Evolutionary conservation across 805 yeast species (phyloP).

Genomic region (Ogataea philodendri): DNA sequence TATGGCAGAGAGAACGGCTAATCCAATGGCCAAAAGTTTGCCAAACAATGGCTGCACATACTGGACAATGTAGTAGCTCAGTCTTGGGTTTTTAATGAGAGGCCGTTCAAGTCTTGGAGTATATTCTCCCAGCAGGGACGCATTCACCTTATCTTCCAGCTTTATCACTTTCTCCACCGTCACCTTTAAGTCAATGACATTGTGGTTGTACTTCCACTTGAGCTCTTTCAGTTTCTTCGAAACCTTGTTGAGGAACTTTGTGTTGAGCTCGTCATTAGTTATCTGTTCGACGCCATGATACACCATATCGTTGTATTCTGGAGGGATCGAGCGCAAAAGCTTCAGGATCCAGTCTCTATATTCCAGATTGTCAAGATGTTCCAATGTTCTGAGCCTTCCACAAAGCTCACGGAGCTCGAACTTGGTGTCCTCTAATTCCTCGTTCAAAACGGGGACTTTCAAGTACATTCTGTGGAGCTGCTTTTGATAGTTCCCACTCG

Average conservation of each 20-base stretch:
- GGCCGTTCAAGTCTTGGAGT: constrained; percentile 28
- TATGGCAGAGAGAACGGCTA: constrained; percentile 47
- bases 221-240: constrained; percentile 52
- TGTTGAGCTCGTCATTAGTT: constrained; percentile 36
- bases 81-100: constrained; percentile 37
- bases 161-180: constrained; percentile 47
- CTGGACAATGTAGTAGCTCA: constrained; percentile 41
- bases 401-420: constrained; percentile 62
- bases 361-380: constrained; percentile 44
- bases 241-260: constrained; percentile 47
- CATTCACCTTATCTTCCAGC: constrained; percentile 57
- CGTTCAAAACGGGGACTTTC: constrained; percentile 56
- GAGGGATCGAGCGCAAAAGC: constrained; percentile 46
- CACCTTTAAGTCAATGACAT: constrained; percentile 54
- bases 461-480: constrained; percentile 40
- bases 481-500: constrained; percentile 29
- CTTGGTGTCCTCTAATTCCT: constrained; percentile 60
- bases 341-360: constrained; percentile 66
- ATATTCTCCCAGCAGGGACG: constrained; percentile 35
- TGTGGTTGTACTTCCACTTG: constrained; percentile 50
- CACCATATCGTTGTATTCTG: constrained; percentile 27
- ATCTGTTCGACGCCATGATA: constrained; percentile 28
- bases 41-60: constrained; percentile 46
- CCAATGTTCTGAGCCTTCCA: constrained; percentile 53
- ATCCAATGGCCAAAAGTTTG: constrained; percentile 41